A percentile compares a stretch with the other conserved stretches of the same genome.
These are phyloP conservation scores for Drechmeria coniospora DNA, from an alignment of 2,329 filamentous ascomycete species.

Conservation along the genomic window DNA sequence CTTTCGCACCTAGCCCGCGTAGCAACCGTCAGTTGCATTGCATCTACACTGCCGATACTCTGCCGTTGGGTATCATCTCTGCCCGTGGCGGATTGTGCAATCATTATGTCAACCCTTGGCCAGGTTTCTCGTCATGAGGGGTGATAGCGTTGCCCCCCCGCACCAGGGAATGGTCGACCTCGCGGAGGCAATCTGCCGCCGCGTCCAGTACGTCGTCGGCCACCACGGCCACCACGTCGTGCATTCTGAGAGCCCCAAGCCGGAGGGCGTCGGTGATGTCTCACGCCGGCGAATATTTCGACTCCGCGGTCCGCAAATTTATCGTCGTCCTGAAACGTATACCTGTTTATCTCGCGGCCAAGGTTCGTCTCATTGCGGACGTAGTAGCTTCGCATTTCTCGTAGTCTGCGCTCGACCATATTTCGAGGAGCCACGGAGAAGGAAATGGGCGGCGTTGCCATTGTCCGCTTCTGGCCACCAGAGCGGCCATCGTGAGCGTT, in stretches of 20 bases:
- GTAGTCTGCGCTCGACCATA: slow-evolving; percentile 48
- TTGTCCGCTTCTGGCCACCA: background rate
- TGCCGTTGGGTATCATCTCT: too few relatives aligned
- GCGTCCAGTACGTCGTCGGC: slow-evolving; percentile 9
- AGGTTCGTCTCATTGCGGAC: slow-evolving; percentile 23
- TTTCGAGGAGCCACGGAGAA: slow-evolving; percentile 1
- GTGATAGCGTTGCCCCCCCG: too few relatives aligned
- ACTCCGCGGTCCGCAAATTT: slow-evolving; percentile 56
- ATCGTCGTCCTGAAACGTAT: slow-evolving; percentile 55
- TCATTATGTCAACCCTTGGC: too few relatives aligned
- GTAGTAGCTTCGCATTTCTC: slow-evolving; percentile 35
- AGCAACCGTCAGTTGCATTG: too few relatives aligned
- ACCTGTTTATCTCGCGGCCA: slow-evolving; percentile 44
- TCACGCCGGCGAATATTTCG: slow-evolving; percentile 51
- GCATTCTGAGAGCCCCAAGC: slow-evolving; percentile 19
- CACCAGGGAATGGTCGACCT: too few relatives aligned
- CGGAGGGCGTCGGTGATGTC: slow-evolving; percentile 39
- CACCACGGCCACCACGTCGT: slow-evolving; percentile 12
- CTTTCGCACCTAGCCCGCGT: too few relatives aligned
- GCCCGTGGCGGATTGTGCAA: too few relatives aligned
- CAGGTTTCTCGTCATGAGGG: too few relatives aligned
- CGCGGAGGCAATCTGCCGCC: slow-evolving; percentile 14
- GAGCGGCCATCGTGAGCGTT: background rate
- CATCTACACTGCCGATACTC: too few relatives aligned
- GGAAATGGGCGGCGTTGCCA: background rate